A percentile compares a stretch with the other conserved stretches of the same genome.
Evolutionary conservation across 164 flowering plant species (phyloP).

Genomic region (Vitis rupestris): DNA sequence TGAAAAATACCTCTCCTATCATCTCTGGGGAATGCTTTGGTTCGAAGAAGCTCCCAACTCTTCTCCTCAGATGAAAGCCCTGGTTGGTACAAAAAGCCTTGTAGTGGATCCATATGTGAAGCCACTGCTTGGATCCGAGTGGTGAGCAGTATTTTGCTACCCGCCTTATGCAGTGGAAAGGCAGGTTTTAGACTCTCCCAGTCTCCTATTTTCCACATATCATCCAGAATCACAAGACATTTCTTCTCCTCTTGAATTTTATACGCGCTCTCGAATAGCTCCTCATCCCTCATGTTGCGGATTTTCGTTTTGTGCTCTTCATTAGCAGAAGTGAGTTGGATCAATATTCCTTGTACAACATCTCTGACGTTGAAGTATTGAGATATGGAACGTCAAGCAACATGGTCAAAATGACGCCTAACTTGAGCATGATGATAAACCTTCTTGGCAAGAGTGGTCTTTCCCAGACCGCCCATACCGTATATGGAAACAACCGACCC

Average conservation of each 20-base stretch:
- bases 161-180: conserved; percentile 6
- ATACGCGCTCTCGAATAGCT: conserved; percentile 3
- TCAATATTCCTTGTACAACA: conserved; percentile 9
- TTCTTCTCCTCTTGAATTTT: conserved; percentile 7
- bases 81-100: background rate
- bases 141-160: conserved; percentile 29
- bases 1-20: no score
- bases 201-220: conserved; percentile 23
- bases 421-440: conserved; percentile 5
- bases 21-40: no score
- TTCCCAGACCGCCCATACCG: conserved; percentile 30
- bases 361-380: conserved; percentile 8
- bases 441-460: conserved; percentile 27
- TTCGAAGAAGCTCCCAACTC: conserved; percentile 26
- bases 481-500: conserved; percentile 5
- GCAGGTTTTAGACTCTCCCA: conserved; percentile 26
- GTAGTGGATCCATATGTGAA: conserved; percentile 9
- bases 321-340: background rate
- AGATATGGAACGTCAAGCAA: conserved; percentile 24
- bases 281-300: background rate
- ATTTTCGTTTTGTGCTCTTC: conserved; percentile 4
- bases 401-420: conserved; percentile 5
- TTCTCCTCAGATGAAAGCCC: conserved; percentile 6
- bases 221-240: conserved; percentile 43
- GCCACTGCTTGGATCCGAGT: conserved; percentile 26